A percentile compares a stretch with the other conserved stretches of the same genome.
Conservation (phyloP, 2,329 filamentous ascomycete species). For the Arachnomyces sp. region DNA sequence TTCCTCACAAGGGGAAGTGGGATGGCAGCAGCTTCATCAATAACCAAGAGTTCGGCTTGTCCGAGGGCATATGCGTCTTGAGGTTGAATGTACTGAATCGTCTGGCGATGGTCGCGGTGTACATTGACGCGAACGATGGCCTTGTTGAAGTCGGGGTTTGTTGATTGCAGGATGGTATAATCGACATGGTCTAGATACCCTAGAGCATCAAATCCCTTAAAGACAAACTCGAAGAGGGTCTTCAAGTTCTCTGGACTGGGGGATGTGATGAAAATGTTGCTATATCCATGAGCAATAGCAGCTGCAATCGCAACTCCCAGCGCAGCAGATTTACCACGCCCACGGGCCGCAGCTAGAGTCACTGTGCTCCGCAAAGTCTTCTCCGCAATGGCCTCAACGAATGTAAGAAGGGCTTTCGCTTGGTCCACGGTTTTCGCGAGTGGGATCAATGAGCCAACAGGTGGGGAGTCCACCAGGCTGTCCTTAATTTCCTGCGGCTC, state of each 20-base stretch:
- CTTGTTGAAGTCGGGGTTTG: conserved; percentile 98
- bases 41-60: conserved; percentile 89
- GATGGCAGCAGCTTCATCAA: conserved; percentile 95
- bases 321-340: conserved; percentile 92
- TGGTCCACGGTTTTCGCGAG: conserved; percentile 89
- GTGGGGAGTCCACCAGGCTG: conserved; percentile 72
- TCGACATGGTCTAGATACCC: conserved; percentile 92
- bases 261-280: conserved; percentile 98
- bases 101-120: conserved; percentile 88
- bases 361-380: conserved; percentile 94
- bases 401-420: conserved; percentile 91
- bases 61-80: conserved; percentile 92
- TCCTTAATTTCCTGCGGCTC: conserved; percentile 86
- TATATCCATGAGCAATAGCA: conserved; percentile 91
- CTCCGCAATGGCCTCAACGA: conserved; percentile 91
- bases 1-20: conserved; percentile 86
- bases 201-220: conserved; percentile 94
- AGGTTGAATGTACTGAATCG: conserved; percentile 95
- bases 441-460: conserved; percentile 73
- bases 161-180: conserved; percentile 96
- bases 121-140: conserved; percentile 96
- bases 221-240: conserved; percentile 95
- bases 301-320: conserved; percentile 90
- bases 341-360: conserved; percentile 83
- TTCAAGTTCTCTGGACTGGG: conserved; percentile 97